These are phyloP conservation scores for Stemphylium beticola DNA, from an alignment of 2,329 filamentous ascomycete genomes.

Conservation along the genomic window DNA sequence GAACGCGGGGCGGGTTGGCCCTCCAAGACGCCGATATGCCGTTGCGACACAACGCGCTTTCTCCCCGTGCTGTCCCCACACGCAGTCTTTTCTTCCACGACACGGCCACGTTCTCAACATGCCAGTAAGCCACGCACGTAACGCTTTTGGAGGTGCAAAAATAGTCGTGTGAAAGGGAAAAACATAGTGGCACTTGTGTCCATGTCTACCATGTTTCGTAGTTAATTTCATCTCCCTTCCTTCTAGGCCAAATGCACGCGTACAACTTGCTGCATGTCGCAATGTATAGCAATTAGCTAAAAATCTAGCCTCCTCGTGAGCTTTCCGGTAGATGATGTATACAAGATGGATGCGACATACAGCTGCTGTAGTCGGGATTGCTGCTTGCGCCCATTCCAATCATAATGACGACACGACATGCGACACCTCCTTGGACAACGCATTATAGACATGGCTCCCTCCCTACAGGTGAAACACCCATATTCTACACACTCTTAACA, in stretches of 20 bases:
- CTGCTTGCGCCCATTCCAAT: slow-evolving; percentile 1
- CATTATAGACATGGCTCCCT: not conserved
- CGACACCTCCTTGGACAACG: slow-evolving; percentile 1
- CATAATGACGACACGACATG: slow-evolving; percentile 26
- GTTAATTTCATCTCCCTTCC: not conserved
- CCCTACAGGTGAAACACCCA: not conserved
- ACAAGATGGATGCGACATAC: not conserved
- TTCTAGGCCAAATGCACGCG: not conserved
- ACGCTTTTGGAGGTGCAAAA: not conserved
- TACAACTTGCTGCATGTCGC: not conserved
- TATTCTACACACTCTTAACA: not conserved
- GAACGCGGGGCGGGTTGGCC: too few species aligned
- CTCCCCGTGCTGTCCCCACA: not conserved
- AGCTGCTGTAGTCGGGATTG: not conserved
- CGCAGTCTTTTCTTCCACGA: not conserved
- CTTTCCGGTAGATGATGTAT: not conserved
- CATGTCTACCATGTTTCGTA: not conserved
- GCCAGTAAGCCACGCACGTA: not conserved
- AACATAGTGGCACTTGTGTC: not conserved
- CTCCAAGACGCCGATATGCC: not conserved
- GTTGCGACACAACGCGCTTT: not conserved
- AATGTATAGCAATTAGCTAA: not conserved
- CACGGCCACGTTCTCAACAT: not conserved
- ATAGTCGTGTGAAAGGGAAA: not conserved
- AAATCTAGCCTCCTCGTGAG: not conserved